Evolutionary conservation across 2,329 filamentous ascomycete species (phyloP).

Genomic region (Aspergillus sp.): DNA sequence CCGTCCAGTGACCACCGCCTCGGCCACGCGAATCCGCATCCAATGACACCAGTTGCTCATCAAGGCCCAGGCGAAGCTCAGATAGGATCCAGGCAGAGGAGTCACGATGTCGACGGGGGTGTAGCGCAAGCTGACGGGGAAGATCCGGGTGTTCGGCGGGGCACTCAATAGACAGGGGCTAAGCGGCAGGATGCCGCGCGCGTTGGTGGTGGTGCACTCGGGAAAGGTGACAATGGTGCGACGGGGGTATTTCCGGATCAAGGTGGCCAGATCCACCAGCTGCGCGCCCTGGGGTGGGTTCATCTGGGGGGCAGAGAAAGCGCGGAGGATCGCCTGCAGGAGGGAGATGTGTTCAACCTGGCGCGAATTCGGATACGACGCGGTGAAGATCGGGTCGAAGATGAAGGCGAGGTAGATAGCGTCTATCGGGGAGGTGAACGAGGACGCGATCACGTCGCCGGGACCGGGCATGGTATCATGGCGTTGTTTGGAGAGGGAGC

Average conservation of each 20-base stretch:
- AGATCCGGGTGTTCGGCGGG: constrained; percentile 69
- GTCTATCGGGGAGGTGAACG: constrained; percentile 90
- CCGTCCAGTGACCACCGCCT: constrained; percentile 53
- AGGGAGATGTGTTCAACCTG: constrained; percentile 76
- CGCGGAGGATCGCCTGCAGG: constrained; percentile 68
- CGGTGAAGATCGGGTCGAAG: constrained; percentile 92
- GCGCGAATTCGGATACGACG: constrained; percentile 72
- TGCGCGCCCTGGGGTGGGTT: constrained; percentile 46
- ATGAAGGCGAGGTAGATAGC: constrained; percentile 91
- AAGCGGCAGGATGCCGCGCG: constrained; percentile 80
- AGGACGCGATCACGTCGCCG: constrained; percentile 80
- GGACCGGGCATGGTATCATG: constrained; percentile 71
- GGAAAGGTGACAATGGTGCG: constrained; percentile 85
- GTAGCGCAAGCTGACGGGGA: constrained; percentile 87
- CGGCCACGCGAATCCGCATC: constrained; percentile 86
- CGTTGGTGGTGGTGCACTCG: constrained; percentile 92
- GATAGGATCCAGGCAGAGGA: constrained; percentile 72
- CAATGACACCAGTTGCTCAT: constrained; percentile 82
- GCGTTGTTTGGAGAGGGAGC: constrained; percentile 74
- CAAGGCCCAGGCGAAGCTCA: constrained; percentile 78
- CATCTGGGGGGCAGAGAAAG: constrained; percentile 61
- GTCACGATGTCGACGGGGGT: constrained; percentile 87
- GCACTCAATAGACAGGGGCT: constrained; percentile 72
- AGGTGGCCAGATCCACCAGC: constrained; percentile 60
- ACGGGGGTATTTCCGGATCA: constrained; percentile 67